Evolutionary conservation across 805 yeast genomes (phyloP).

Genomic region (Spathaspora passalidarum): DNA sequence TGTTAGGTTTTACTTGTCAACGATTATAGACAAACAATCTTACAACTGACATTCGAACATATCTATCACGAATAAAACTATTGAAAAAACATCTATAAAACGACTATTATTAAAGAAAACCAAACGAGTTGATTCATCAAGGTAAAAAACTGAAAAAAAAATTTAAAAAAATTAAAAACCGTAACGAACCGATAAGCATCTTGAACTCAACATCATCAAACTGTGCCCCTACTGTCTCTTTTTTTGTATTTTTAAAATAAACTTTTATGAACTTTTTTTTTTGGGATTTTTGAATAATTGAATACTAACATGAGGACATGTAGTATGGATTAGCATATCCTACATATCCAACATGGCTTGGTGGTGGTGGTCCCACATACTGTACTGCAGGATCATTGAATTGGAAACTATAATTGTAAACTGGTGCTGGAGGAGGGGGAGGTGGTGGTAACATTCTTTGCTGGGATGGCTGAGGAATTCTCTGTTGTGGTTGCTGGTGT

Average conservation of each 20-base stretch:
- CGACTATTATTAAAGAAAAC: not conserved
- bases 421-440: not conserved
- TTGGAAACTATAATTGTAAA: not conserved
- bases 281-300: not conserved
- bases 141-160: not conserved
- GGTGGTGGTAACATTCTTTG: constrained; percentile 4
- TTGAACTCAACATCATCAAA: not conserved
- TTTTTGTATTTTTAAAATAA: not conserved
- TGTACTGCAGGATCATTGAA: constrained; percentile 3
- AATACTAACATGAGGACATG: constrained; percentile 23
- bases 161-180: not conserved
- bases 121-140: not conserved
- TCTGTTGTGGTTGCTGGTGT: not conserved
- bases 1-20: no score
- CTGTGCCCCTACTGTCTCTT: not conserved
- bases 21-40: no score
- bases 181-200: not conserved
- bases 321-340: constrained; percentile 40
- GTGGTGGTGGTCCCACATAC: constrained; percentile 3
- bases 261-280: not conserved
- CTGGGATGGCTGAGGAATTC: not conserved
- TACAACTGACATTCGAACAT: not conserved
- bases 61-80: not conserved
- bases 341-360: constrained; percentile 17
- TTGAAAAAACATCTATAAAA: not conserved